Base-by-base conservation (phyloP, 176 grass and related monocot species). In the Saccharum officinarum region DNA sequence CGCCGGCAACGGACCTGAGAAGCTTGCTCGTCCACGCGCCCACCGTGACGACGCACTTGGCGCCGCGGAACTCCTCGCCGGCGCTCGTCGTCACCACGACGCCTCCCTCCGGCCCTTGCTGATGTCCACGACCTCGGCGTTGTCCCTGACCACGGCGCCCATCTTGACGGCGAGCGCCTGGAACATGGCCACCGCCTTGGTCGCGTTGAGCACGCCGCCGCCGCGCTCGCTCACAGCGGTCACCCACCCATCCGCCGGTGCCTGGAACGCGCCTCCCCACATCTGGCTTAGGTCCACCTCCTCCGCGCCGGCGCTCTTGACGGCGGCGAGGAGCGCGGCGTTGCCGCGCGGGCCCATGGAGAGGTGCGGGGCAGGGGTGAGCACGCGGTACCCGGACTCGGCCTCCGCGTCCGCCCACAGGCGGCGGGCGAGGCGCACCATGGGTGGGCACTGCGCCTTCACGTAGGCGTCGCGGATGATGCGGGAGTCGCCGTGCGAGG, bases 181-280 rank as follows among this genome's bases (percentile, higher is more conserved):
- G 68, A 94, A 97, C 92, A 97, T 97, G 80, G 94, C 86, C 30
- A 97, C 88, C 0, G 90, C 85, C 85, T 97, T 94, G 69, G 87
- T 94, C 13, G 94, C 89, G 61, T 84, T 90, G 28, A 97, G 82
- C 55, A 92, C 89, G 55, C 86, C 75, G 52, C 86, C 80, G 31
- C 74, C 65, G 50, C 10, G 38, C 73, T 78, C 87, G 72, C 70
- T 81, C 10, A 94, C 81, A 0, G 90, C 87, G 45, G 86, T 18
- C 10, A 83, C 14, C 87, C 89, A 97, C 63, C 89, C 82, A 50
- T 78, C 37, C 37, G 37, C 9, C 41, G 92, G 89, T 5, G 82
- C 31, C 15, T 65, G 55, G 67, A 97, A 86, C 47, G 44, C 85
- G 74, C 89, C 91, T 3, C 85, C 87, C 87, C 87, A 90, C 57